Conservation (phyloP, 2,329 filamentous ascomycete species). For the Sporothrix sp. region DNA sequence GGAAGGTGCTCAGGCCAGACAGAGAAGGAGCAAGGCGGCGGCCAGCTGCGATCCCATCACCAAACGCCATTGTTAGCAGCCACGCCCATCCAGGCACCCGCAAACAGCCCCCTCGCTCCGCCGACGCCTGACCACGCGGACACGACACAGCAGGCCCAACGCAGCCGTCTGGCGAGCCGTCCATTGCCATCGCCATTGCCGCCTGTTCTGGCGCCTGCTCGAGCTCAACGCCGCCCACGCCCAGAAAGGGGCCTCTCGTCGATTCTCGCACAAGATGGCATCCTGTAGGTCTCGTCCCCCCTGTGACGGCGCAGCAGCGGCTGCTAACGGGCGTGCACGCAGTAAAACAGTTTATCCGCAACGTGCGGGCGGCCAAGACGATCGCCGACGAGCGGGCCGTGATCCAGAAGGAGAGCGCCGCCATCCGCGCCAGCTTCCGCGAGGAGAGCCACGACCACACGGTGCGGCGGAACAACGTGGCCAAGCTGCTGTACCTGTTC, state of each 20-base stretch:
- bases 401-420: constrained; percentile 97
- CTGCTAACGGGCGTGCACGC: constrained; percentile 9
- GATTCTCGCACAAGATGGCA: constrained; percentile 13
- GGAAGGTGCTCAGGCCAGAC: no score
- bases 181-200: no score
- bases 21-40: no score
- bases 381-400: constrained; percentile 98
- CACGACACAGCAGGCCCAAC: not conserved
- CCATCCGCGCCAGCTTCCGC: constrained; percentile 92
- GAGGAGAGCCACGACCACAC: constrained; percentile 92
- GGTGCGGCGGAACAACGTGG: constrained; percentile 93
- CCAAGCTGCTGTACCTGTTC: constrained; percentile 95
- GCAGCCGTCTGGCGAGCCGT: not conserved
- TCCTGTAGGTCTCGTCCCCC: constrained; percentile 14
- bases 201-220: no score
- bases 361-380: constrained; percentile 95
- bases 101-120: not conserved
- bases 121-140: not conserved
- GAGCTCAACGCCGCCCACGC: not conserved
- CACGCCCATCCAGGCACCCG: constrained; percentile 4
- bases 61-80: not conserved
- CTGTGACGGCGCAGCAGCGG: not conserved
- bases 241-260: constrained; percentile 10
- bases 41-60: not conserved
- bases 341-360: constrained; percentile 99